These are phyloP conservation scores for Annulohypoxylon bovei DNA, from an alignment of 495 filamentous ascomycete species.

Conservation along the genomic window DNA sequence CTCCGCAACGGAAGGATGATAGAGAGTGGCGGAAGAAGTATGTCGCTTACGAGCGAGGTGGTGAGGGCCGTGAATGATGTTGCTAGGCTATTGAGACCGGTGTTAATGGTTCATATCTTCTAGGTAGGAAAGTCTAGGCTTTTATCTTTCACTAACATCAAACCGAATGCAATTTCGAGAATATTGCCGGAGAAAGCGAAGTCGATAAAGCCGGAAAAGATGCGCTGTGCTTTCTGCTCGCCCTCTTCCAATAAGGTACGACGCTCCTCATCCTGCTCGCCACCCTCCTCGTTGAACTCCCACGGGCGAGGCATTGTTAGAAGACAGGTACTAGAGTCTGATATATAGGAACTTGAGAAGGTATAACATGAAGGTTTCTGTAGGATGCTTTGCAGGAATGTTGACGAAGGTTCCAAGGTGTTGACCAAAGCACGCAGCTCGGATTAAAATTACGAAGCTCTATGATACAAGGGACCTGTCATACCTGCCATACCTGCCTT, in stretches of 20 bases:
- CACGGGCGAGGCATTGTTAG: constrained; percentile 45
- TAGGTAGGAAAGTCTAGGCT: background rate
- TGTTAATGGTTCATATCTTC: constrained; percentile 1
- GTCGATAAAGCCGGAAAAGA: constrained; percentile 71
- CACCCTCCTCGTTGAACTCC: constrained; percentile 40
- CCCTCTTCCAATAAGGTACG: constrained; percentile 48
- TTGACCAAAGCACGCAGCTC: background rate
- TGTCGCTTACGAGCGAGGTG: constrained; percentile 76
- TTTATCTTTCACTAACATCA: constrained; percentile 68
- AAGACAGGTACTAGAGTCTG: background rate
- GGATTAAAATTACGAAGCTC: background rate
- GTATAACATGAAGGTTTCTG: constrained; percentile 5
- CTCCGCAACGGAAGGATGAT: constrained; percentile 73
- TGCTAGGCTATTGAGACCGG: constrained; percentile 62
- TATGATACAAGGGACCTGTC: background rate
- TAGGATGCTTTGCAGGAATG: background rate
- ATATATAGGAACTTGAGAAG: background rate
- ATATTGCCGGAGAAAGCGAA: constrained; percentile 80
- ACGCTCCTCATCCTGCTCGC: constrained; percentile 42
- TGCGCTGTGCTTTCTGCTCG: constrained; percentile 50
- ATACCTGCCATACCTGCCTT: background rate
- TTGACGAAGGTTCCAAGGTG: background rate
- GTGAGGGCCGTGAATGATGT: constrained; percentile 77
- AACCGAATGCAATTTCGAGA: constrained; percentile 76
- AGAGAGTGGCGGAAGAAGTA: constrained; percentile 74